Percentiles rank a stretch among this genome's conserved stretches.
These are phyloP conservation scores for Ophiobolus disseminans DNA, from an alignment of 2,329 filamentous ascomycete species.

Conservation along the genomic window DNA sequence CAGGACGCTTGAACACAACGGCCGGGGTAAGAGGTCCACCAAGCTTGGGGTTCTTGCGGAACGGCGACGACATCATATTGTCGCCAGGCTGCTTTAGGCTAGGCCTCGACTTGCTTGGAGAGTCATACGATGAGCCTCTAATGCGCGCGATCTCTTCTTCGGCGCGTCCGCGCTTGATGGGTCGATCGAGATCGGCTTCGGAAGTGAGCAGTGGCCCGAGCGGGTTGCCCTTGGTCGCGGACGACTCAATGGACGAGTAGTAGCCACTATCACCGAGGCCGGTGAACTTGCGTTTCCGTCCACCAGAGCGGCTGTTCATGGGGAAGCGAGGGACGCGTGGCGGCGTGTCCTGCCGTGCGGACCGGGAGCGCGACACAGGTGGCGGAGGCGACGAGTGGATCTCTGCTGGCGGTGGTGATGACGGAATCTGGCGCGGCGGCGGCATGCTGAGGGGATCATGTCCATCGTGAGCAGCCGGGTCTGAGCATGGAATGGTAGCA, in stretches of 20 bases:
- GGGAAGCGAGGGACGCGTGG: slow-evolving; percentile 70
- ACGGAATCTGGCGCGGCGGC: slow-evolving; percentile 61
- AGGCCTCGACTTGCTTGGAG: slow-evolving; percentile 75
- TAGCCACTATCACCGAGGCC: slow-evolving; percentile 95
- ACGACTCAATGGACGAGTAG: slow-evolving; percentile 94
- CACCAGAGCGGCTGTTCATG: slow-evolving; percentile 69
- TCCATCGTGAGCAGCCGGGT: slow-evolving; percentile 58
- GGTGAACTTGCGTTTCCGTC: slow-evolving; percentile 77
- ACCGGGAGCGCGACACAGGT: slow-evolving; percentile 69
- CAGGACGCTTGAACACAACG: slow-evolving; percentile 77
- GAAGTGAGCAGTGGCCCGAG: slow-evolving; percentile 73
- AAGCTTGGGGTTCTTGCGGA: slow-evolving; percentile 44
- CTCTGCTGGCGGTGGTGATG: slow-evolving; percentile 72
- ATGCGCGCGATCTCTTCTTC: slow-evolving; percentile 96
- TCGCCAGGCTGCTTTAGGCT: slow-evolving; percentile 56
- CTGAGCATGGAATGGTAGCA: slow-evolving; percentile 60
- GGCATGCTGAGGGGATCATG: slow-evolving; percentile 52
- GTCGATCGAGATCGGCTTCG: slow-evolving; percentile 75
- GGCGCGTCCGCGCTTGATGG: slow-evolving; percentile 86
- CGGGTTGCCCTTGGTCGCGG: slow-evolving; percentile 75
- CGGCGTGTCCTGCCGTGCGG: slow-evolving; percentile 72
- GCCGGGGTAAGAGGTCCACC: slow-evolving; percentile 76
- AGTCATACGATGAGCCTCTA: slow-evolving; percentile 90
- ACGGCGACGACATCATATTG: slow-evolving; percentile 52
- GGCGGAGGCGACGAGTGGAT: slow-evolving; percentile 96